Evolutionary conservation across 73 alveolate species (phyloP).

Genomic region (Paramecium sexaurelia): DNA sequence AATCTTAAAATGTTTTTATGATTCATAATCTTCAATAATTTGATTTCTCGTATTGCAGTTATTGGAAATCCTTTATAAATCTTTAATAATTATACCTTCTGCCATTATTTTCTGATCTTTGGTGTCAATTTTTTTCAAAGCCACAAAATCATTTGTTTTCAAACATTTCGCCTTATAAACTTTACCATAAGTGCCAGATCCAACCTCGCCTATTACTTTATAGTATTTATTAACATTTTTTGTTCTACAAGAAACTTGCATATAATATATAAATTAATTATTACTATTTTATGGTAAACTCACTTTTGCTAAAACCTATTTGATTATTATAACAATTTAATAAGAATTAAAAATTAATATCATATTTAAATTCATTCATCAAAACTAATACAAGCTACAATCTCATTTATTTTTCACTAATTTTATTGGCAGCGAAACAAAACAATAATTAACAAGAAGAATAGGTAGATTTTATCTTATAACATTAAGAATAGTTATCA

Average conservation of each 20-base stretch:
- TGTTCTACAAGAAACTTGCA: conserved; percentile 61
- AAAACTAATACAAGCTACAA: too few relatives aligned
- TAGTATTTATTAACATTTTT: conserved; percentile 62
- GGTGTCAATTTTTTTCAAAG: conserved; percentile 90
- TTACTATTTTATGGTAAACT: not conserved
- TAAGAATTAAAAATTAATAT: too few relatives aligned
- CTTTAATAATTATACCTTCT: conserved; percentile 71
- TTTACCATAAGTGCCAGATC: conserved; percentile 95
- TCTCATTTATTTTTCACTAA: too few relatives aligned
- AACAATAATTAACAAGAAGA: too few relatives aligned
- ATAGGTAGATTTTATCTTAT: too few relatives aligned
- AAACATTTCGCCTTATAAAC: conserved; percentile 91
- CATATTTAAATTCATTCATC: too few relatives aligned
- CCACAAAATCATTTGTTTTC: conserved; percentile 79
- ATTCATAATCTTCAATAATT: conserved; percentile 86
- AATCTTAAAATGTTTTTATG: conserved; percentile 92
- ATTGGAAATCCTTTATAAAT: conserved; percentile 87
- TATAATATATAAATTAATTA: not conserved
- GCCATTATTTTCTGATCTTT: conserved; percentile 79
- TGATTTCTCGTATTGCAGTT: conserved; percentile 97
- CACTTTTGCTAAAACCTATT: not conserved
- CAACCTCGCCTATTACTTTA: conserved; percentile 76
- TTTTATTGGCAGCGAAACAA: too few relatives aligned
- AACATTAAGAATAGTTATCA: not conserved
- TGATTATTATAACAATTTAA: not conserved